phyloP scores from a whole-genome alignment of 2,329 filamentous ascomycete genomes.

The Stromatinia cepivora region DNA sequence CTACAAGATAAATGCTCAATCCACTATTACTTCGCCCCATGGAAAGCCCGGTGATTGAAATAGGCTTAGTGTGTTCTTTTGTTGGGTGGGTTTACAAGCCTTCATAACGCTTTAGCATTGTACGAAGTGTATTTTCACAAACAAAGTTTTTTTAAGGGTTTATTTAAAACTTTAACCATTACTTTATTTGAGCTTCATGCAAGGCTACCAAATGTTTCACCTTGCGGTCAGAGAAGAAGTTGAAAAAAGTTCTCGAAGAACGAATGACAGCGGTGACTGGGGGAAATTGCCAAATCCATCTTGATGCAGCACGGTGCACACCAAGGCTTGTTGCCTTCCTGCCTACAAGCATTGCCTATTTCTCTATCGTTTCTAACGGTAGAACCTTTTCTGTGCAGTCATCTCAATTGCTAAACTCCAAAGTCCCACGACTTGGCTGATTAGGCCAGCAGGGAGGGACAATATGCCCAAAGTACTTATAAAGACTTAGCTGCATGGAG shows the following conservation, averaged over 20 bases:
- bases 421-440: slow-evolving; percentile 7
- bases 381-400: neutral
- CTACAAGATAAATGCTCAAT: too few relatives aligned
- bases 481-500: slow-evolving; percentile 9
- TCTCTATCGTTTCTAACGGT: too few relatives aligned
- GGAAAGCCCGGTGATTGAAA: too few relatives aligned
- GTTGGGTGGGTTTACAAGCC: too few relatives aligned
- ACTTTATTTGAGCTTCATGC: neutral
- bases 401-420: neutral
- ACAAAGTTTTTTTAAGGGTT: neutral
- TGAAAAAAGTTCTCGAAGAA: neutral
- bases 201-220: slow-evolving; percentile 11
- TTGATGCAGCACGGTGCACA: neutral
- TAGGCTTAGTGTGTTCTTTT: too few relatives aligned
- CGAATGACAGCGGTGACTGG: neutral
- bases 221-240: neutral
- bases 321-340: slow-evolving; percentile 7
- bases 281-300: neutral
- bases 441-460: neutral
- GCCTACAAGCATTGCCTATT: neutral
- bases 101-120: too few relatives aligned
- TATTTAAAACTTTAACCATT: neutral
- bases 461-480: neutral
- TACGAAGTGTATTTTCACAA: too few relatives aligned
- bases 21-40: too few relatives aligned